Base-by-base conservation (phyloP, 345 rosid species). In the Pelargonium nanum region DNA sequence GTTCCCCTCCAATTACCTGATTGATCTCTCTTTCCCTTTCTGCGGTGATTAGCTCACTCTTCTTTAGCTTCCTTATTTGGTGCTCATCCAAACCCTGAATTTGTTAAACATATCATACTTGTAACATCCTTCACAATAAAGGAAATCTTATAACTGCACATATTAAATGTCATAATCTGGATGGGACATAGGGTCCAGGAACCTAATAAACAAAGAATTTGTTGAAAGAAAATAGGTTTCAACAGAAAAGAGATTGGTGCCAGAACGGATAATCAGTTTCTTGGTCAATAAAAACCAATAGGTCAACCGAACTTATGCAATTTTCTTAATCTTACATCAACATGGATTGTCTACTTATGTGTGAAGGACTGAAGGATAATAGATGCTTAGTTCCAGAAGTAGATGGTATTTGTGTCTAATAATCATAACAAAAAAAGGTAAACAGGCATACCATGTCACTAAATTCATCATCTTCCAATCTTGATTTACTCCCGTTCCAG, bases 381-480 rank as follows among this genome's bases (percentile, higher is more conserved):
- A 9, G 9, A 40, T 17, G 15, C 15, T 12, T 6, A 40, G 48
- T 40, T 40, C 48, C 16, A 40, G 15, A 12, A 40, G n/a, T 12
- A 2, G 13, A 40, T 12, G 16, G 16, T 17, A 40, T 40, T 40
- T 40, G 15, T 40, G 48, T 40, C 15, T 17, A 40, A 26, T 20
- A 58, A 40, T 24, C 22, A 54, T 50, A 17, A 21, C 56, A 23
- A 22, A 53, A 15, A 23, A 13, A 57, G 20, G 21, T 13, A 15
- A 63, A 4, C 30, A 22, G 45, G 53, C 0, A 63, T 68, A 84
- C 90, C 90, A 75, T 62, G 22, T 77, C 82, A 65, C 70, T 71
- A 57, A 80, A 74, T 64, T 67, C 77, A 56, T 79, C 80, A 1
- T 82, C 86, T 23, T 80, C 86, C n/a, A 73, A 48, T 55, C 73